phyloP scores from a whole-genome alignment of 768 basidiomycete species.

The Suillus spraguei region DNA sequence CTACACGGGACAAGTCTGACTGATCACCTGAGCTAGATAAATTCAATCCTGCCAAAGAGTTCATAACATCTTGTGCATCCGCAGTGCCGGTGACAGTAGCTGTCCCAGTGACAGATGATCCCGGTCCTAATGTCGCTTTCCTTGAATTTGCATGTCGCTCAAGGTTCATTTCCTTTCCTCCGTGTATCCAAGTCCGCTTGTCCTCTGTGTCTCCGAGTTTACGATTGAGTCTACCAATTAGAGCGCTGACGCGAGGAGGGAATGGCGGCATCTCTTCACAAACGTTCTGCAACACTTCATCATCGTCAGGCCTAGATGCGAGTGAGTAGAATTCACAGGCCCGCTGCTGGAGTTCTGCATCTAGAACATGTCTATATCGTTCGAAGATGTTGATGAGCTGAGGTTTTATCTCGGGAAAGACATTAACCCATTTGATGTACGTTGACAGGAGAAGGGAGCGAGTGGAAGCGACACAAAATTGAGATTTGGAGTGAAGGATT shows the following conservation, averaged over 20 bases:
- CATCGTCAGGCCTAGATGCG: slow-evolving; percentile 82
- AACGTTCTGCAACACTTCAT: slow-evolving; percentile 90
- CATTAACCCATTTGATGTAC: slow-evolving; percentile 99
- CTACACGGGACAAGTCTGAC: slow-evolving; percentile 19
- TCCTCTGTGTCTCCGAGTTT: slow-evolving; percentile 94
- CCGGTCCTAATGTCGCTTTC: slow-evolving; percentile 42
- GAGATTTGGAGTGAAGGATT: slow-evolving; percentile 90
- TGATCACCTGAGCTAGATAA: slow-evolving; percentile 40
- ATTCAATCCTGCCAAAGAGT: slow-evolving; percentile 84
- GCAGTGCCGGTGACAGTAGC: slow-evolving; percentile 37
- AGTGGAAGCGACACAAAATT: slow-evolving; percentile 90
- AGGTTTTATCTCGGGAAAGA: slow-evolving; percentile 97
- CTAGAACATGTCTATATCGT: slow-evolving; percentile 95
- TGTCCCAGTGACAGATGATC: slow-evolving; percentile 38
- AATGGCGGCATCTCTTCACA: slow-evolving; percentile 99
- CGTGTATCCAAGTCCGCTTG: slow-evolving; percentile 93
- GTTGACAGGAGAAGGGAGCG: slow-evolving; percentile 92
- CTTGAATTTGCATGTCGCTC: slow-evolving; percentile 68
- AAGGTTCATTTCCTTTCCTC: slow-evolving; percentile 89
- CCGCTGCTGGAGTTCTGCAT: slow-evolving; percentile 96
- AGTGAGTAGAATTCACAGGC: slow-evolving; percentile 97
- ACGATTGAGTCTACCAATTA: slow-evolving; percentile 83
- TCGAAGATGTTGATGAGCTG: slow-evolving; percentile 95
- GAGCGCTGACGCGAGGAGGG: slow-evolving; percentile 90
- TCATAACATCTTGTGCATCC: slow-evolving; percentile 60